Base-by-base conservation (phyloP, 202 grass and related monocot genomes). In the Eragrostis tef region DNA sequence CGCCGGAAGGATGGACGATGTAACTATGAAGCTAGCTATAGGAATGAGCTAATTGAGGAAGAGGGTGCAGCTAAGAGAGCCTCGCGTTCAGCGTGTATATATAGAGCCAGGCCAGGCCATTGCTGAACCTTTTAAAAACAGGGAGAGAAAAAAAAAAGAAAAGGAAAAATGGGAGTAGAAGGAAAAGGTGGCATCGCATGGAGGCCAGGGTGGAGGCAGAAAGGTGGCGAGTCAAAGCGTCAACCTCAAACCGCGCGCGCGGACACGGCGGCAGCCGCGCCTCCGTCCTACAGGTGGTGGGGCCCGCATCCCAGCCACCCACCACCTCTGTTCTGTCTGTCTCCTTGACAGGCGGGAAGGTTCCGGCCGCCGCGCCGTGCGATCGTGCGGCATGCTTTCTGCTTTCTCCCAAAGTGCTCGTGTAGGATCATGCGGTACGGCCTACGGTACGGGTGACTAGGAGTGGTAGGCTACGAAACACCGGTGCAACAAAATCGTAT, bases 161-260 rank as follows among this genome's bases (percentile, higher is more conserved):
- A 25, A 0, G 21, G 14, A 17, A 11, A 54, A 29, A 17, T 27
- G 24, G 24, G 16, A 50, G 9, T 27, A 9, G 14, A 63, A 1
- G 13, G 43, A 60, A 21, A 3, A 22, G 5, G 49, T 9, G 19
- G 7, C 8, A 8, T 41, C 11, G 17, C 68, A 17, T 57, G 77
- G 19, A 75, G 9, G 71, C 49, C 52, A 79, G 6, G 22, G 9
- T 15, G 34, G 2, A 67, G 50, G 24, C 12, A 53, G 11, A 70
- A 81, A 81, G 42, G 43, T 62, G 21, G 21, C 10, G 20, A 80
- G 77, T 86, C 84, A 86, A 79, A 68, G 13, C 26, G 59, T 31
- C 59, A 62, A 62, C 59, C 56, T 59, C 57, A 58, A 24, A 56
- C 53, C 53, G 53, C 53, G 53, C 53, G 53, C 53, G 15, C 19